Evolutionary conservation across 2,329 filamentous ascomycete species (phyloP).

Genomic region (Colletotrichum shisoi): DNA sequence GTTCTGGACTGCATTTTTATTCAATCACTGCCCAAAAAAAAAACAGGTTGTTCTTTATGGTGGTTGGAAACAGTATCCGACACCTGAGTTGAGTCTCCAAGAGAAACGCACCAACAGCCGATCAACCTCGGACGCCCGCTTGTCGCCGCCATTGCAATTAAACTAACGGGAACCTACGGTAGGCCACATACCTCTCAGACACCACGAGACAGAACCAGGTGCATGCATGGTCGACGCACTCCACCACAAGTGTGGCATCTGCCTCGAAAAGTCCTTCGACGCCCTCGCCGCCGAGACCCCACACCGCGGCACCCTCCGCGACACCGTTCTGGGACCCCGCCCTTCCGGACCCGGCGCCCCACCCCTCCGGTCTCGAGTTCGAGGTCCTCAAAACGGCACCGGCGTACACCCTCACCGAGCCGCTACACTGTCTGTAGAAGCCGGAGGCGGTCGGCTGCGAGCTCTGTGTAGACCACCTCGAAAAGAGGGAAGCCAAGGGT

Average conservation of each 20-base stretch:
- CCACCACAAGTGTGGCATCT: conserved; percentile 19
- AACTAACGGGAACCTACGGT: background rate
- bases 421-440: conserved; percentile 15
- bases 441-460: conserved; percentile 14
- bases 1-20: too few relatives aligned
- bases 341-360: conserved; percentile 17
- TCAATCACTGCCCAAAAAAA: too few relatives aligned
- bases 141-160: rapidly evolving
- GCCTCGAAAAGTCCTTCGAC: conserved; percentile 23
- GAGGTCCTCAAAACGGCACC: conserved; percentile 18
- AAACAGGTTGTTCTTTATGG: too few relatives aligned
- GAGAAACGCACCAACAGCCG: background rate
- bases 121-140: background rate
- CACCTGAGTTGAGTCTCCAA: background rate
- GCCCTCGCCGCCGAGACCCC: background rate
- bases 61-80: too few relatives aligned
- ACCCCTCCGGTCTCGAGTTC: conserved; percentile 23
- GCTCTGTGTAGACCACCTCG: conserved; percentile 28
- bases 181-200: background rate
- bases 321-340: conserved; percentile 12
- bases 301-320: conserved; percentile 20
- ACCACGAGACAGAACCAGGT: conserved; percentile 4
- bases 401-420: conserved; percentile 13
- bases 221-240: conserved; percentile 8
- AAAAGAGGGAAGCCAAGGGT: conserved; percentile 7